Conservation (phyloP, 2,329 filamentous ascomycete species). For the Teratosphaeria viscida region DNA sequence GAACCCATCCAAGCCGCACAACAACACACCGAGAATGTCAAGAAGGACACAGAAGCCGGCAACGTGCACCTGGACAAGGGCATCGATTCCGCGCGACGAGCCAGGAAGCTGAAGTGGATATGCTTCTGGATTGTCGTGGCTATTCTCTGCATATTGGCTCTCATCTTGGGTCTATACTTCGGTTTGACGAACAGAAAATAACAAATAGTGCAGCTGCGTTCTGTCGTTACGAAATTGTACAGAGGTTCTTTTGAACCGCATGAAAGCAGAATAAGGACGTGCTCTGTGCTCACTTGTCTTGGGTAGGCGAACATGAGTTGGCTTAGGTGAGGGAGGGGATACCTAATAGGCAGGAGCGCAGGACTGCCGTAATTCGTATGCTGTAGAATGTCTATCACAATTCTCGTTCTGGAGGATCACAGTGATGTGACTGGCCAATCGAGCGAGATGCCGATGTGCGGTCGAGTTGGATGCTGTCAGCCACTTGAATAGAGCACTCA, state of each 20-base stretch:
- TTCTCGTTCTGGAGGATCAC: background rate
- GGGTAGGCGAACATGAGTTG: background rate
- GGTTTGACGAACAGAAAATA: conserved; percentile 21
- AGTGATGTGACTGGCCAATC: background rate
- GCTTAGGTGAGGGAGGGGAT: background rate
- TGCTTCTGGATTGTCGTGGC: conserved; percentile 49
- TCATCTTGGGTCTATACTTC: conserved; percentile 41
- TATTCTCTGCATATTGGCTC: conserved; percentile 39
- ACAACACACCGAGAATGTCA: conserved; percentile 54
- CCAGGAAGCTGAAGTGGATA: conserved; percentile 74
- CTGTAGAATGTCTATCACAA: background rate
- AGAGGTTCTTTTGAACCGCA: background rate
- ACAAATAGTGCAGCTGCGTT: background rate
- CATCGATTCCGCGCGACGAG: conserved; percentile 54
- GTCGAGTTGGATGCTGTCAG: too few relatives aligned
- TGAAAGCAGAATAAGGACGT: background rate
- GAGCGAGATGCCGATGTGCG: background rate
- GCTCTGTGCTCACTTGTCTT: background rate
- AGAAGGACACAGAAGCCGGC: conserved; percentile 56
- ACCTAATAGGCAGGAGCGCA: background rate
- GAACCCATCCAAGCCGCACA: conserved; percentile 52
- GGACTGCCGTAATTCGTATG: background rate
- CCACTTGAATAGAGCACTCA: too few relatives aligned
- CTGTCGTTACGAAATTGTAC: background rate
- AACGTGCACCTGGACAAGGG: conserved; percentile 60